Base-by-base conservation (phyloP, 108 stramenopile genomes). In the Cyclotella choctawhatcheeana region DNA sequence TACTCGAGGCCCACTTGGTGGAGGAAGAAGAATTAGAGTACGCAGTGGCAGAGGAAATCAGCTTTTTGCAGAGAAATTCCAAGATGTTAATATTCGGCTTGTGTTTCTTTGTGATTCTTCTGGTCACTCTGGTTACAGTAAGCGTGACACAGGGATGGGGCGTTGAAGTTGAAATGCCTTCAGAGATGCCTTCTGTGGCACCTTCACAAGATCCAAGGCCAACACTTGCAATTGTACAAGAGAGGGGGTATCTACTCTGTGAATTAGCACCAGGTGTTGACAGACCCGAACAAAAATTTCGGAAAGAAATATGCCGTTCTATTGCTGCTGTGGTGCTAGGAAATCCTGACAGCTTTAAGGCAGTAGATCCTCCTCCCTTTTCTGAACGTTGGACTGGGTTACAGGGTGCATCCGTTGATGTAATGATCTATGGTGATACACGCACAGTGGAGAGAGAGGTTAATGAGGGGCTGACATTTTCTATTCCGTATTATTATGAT, bases 401-500 rank as follows among this genome's bases (percentile, higher is more conserved):
- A 12, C 33, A 37, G 24, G 51, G 53, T 35, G 53, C 34, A 20
- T 35, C 4, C 0, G 50, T 21, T 2, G 65, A 67, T 21, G 21
- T 67, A 16, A 13, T 67, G 2, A 32, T 14, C 20, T 18, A 34
- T 5, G 50, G 33, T 25, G 65, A 67, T 1, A 53, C 65, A 35
- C 25, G 53, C 25, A 67, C 50, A 22, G 35, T 67, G 16, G 51
- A 53, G 34, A 17, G 65, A 34, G 65, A 67, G 51, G 50, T 53
- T 43, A 53, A 53, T 21, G 65, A 67, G 51, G 50, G 34, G 32
- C 34, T 3, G 27, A 2, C 33, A 64, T 69, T 69, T 43, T 44
- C 40, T 26, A 58, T 55, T 1, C 55, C 68, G 7, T 69, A 69
- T 24, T 58, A 51, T 44, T 58, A 58, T 33, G 68, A 69, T 69